Evolutionary conservation across 1,284 basidiomycete genomes (phyloP).

Genomic region (Papiliotrema terrestris): DNA sequence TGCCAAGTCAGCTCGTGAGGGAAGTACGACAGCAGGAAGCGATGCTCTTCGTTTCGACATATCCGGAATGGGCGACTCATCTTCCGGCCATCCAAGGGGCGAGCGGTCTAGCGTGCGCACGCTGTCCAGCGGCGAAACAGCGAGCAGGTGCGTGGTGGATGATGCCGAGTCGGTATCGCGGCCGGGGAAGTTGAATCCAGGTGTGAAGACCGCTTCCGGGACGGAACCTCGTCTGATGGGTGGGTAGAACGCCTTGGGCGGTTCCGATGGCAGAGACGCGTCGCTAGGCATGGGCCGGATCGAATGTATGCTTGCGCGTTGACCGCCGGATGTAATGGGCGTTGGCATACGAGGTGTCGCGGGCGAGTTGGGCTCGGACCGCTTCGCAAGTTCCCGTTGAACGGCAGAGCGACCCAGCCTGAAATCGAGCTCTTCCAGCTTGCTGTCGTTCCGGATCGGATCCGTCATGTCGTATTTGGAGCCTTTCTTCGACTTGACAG

Average conservation of each 20-base stretch:
- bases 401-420: conserved; percentile 35
- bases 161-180: conserved; percentile 9
- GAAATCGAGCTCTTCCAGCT: conserved; percentile 41
- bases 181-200: conserved; percentile 33
- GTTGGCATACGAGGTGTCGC: not conserved
- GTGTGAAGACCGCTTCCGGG: conserved; percentile 19
- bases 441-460: conserved; percentile 31
- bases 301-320: not conserved
- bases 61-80: not conserved
- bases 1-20: not conserved
- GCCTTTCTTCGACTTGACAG: not conserved
- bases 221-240: conserved; percentile 3
- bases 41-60: conserved; percentile 22
- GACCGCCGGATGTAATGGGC: too few relatives aligned
- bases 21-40: conserved; percentile 16
- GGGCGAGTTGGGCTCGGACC: conserved; percentile 1
- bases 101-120: not conserved
- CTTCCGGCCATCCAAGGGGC: not conserved
- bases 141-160: conserved; percentile 9
- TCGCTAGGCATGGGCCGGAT: conserved; percentile 1
- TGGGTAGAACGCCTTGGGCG: conserved; percentile 17
- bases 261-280: conserved; percentile 8
- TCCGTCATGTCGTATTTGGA: not conserved
- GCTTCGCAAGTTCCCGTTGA: conserved; percentile 31
- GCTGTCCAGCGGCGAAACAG: not conserved